These are phyloP conservation scores for Ilyonectria sp. DNA, from an alignment of 2,329 filamentous ascomycete species.

Conservation along the genomic window DNA sequence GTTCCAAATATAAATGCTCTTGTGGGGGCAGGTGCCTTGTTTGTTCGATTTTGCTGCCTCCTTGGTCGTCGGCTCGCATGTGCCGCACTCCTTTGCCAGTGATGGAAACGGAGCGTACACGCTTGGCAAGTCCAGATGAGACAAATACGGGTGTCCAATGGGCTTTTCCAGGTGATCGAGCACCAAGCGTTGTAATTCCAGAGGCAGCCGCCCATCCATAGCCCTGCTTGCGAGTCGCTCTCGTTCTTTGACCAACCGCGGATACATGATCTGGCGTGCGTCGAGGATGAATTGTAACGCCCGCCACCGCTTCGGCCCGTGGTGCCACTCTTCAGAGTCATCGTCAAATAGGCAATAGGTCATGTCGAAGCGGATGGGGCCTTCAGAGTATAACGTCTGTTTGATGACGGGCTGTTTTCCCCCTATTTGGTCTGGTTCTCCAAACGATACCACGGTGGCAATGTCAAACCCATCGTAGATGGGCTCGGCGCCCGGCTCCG, in stretches of 20 bases:
- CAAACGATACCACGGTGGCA: neutral
- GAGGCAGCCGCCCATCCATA: neutral
- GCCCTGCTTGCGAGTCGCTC: neutral
- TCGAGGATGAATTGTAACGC: slow-evolving; percentile 1
- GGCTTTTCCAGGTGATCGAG: neutral
- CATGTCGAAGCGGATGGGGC: neutral
- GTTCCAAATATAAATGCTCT: neutral
- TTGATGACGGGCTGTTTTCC: neutral
- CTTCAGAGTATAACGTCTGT: slow-evolving; percentile 5
- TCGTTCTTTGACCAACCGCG: neutral
- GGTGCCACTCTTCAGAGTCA: neutral
- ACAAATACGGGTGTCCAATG: neutral
- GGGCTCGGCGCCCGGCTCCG: neutral
- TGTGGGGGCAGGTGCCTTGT: neutral
- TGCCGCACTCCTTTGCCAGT: neutral
- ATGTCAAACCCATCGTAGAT: neutral
- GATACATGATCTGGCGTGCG: slow-evolving; percentile 1
- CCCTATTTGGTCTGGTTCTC: neutral
- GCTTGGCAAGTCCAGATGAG: neutral
- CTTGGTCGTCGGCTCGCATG: neutral
- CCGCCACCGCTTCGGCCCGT: neutral
- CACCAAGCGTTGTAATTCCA: neutral
- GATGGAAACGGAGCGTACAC: neutral
- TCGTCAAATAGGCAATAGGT: neutral
- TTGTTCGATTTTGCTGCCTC: neutral